Conservation (phyloP, 768 basidiomycete genomes). For the Termitomyces sp. region DNA sequence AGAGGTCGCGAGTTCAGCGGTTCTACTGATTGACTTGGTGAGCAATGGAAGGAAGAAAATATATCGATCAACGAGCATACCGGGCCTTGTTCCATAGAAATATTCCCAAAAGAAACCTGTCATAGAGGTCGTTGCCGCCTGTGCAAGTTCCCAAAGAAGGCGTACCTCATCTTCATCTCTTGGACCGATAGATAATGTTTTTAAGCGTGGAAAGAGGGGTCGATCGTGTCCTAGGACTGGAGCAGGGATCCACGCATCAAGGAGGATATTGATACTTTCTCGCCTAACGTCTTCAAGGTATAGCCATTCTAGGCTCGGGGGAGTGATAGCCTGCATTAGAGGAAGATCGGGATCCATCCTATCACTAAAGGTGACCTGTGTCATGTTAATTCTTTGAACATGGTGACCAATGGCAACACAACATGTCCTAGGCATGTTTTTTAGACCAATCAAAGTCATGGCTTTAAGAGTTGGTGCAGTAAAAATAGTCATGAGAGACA, state of each 20-base stretch:
- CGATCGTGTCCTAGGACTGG: not conserved
- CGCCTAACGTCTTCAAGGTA: conserved; percentile 1
- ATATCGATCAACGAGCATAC: not conserved
- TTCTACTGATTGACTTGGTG: not conserved
- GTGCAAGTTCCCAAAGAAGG: not conserved
- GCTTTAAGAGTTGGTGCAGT: not conserved
- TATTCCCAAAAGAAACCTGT: conserved; percentile 8
- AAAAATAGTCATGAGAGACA: conserved; percentile 3
- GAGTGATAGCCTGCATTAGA: not conserved
- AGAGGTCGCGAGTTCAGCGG: conserved; percentile 1
- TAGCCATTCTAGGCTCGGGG: not conserved
- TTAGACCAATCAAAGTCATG: not conserved
- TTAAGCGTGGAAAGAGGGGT: not conserved
- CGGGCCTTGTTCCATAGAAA: not conserved
- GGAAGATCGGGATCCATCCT: not conserved
- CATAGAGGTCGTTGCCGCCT: not conserved
- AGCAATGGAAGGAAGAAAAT: not conserved
- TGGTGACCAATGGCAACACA: conserved; percentile 4
- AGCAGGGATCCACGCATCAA: conserved; percentile 1
- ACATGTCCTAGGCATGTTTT: not conserved
- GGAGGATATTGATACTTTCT: not conserved
- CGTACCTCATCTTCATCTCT: not conserved
- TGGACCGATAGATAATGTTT: not conserved
- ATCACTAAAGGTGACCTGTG: not conserved
- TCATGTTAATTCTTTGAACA: not conserved